Evolutionary conservation across 345 rosid species (phyloP), one percentile per base, ranked within the genome.

Genomic region (Eutrema japonicum): DNA sequence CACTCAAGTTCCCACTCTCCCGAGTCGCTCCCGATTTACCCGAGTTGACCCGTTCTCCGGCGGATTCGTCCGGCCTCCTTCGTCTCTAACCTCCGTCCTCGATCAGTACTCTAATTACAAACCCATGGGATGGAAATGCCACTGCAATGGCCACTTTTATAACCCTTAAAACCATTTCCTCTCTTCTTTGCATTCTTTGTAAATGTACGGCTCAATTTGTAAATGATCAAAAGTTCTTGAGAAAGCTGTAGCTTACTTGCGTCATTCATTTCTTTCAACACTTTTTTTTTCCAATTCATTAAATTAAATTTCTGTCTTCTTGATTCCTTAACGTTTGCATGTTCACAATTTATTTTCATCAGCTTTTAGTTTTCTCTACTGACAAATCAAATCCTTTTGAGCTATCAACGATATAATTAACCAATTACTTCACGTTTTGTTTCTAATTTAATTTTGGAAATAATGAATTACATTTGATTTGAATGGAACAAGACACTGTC

Each of bases 101-200:
- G 85, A 85, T 43, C 80, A 86, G 80, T 89, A 86, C 83, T 83
- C 97, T 37, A 91, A 91, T 64, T 94, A 94, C 82, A 94, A 91
- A 84, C 97, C 98, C 8, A 85, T 94, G 12, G 96, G 92, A 0
- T 94, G 98, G 98, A 91, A 91, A 76, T 94, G 98, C 64, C 80
- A 81, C 46, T 94, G 98, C 68, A 77, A 75, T 62, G 85, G 83
- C 55, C 89, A 85, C 57, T 85, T 88, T 38, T 94, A 83, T 76
- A 94, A 91, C 74, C 98, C 98, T 68, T 90, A 26, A 74, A 35
- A 14, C 1, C 13, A n/a, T 33, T 5, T 22, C 9, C 9, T 4
- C 30, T 38, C 62, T 46, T 38, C 54, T 70, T 76, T 64, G 54
- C 49, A 70, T 77, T 77, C 76, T 77, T 77, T 77, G 80, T 77